Conservation (phyloP, 306 rosid species). For the Pueraria montana region DNA sequence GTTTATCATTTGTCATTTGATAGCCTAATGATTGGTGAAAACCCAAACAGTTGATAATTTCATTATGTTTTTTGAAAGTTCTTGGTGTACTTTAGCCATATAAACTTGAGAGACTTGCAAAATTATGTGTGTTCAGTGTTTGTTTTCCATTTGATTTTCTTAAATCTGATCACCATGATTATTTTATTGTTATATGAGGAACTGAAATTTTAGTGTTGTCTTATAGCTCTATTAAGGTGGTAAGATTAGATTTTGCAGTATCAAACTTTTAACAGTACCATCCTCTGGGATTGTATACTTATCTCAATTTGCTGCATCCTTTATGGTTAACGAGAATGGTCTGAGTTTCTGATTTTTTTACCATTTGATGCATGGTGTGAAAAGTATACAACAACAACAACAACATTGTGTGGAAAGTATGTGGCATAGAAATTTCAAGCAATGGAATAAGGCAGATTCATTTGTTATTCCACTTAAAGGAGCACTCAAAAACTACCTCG, state of each 20-base stretch:
- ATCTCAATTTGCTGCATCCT: conserved; percentile 9
- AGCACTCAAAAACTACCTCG: conserved; percentile 56
- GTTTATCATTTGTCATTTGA: neutral
- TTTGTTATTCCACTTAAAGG: conserved; percentile 52
- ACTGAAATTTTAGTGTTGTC: conserved; percentile 9
- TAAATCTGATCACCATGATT: neutral
- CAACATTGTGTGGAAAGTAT: conserved; percentile 51
- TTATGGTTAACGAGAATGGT: conserved; percentile 35
- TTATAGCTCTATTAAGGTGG: neutral
- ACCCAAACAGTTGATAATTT: neutral
- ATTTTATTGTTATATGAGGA: conserved; percentile 25
- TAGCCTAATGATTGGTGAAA: neutral
- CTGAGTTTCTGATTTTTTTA: conserved; percentile 29
- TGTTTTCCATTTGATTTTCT: conserved; percentile 20
- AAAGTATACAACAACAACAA: neutral
- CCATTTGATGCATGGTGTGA: conserved; percentile 37
- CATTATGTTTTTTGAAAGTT: neutral
- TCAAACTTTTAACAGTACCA: conserved; percentile 10
- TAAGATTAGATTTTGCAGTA: conserved; percentile 5
- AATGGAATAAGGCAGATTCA: conserved; percentile 46
- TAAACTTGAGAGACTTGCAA: neutral
- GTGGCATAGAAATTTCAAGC: conserved; percentile 58
- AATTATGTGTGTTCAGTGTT: conserved; percentile 2
- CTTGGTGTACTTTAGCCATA: neutral
- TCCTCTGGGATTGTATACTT: conserved; percentile 17